Evolutionary conservation across 345 rosid genomes (phyloP), one percentile per base, ranked within the genome.

Genomic region (Limnanthes douglasii): DNA sequence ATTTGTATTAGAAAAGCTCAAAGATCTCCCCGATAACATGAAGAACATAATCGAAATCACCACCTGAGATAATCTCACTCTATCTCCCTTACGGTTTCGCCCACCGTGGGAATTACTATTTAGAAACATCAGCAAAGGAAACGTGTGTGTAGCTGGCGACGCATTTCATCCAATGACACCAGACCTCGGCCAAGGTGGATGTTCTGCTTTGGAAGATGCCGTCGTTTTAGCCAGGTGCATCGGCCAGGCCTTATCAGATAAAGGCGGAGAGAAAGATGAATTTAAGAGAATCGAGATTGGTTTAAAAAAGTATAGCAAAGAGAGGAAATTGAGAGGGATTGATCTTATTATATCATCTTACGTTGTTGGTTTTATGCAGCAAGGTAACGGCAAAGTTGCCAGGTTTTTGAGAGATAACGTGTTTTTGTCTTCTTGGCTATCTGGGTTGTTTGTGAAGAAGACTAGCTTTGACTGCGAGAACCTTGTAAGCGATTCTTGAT

Each of bases 121-220:
- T 68, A 44, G 70, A 56, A 63, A 64, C 40, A 68, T 71, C 11
- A 57, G 81, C 46, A 71, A 63, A 22, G 75, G 66, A 26, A 74
- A 65, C 22, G 65, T 64, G 1, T 75, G 80, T 34, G 71, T 73
- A 8, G 79, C 77, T 4, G 86, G 83, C 21, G 83, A 80, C 48
- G 83, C 86, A 6, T 64, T 70, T 15, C 86, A 80, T 46, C 73
- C 83, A 5, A 80, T 80, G 80, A 75, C 80, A 13, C 77, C 83
- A 3, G 86, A 75, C 30, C 23, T 72, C 0, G 86, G 73, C 24
- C 95, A 78, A 51, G 90, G 90, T 2, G 90, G 68, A 8, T 74
- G 82, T 40, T 41, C 66, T 1, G 78, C 88, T 34, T 46, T 77
- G 30, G 94, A 82, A 54, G 94, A 77, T 23, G 65, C 70, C 2